Conservation (phyloP, 129 eudicot species). For the Glebionis coronaria region DNA sequence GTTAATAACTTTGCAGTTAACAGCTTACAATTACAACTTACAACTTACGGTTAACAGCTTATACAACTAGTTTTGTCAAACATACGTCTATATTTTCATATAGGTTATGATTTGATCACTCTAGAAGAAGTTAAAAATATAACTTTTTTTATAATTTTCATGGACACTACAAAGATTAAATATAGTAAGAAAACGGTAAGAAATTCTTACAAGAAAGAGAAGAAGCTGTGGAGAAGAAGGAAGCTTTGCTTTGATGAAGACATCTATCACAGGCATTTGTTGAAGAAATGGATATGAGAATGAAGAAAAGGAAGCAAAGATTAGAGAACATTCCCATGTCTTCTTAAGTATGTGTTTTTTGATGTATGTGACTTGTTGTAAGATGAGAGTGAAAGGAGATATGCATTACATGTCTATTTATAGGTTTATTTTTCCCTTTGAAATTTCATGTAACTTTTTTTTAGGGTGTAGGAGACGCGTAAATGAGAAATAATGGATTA, state of each 20-base stretch:
- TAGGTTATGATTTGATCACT: conserved; percentile 10
- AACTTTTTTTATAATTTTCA: neutral
- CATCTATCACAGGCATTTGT: conserved; percentile 64
- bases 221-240: conserved; percentile 54
- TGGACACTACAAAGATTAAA: neutral
- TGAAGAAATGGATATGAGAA: conserved; percentile 39
- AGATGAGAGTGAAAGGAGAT: neutral
- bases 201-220: conserved; percentile 61
- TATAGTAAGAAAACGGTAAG: neutral
- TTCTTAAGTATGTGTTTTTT: neutral
- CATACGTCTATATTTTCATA: neutral
- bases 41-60: too few species aligned
- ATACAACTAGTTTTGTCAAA: too few species aligned
- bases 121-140: too few species aligned
- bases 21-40: too few species aligned
- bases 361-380: neutral
- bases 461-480: conserved; percentile 17
- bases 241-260: conserved; percentile 58
- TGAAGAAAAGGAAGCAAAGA: conserved; percentile 19
- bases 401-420: conserved; percentile 26
- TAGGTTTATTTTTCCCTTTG: conserved; percentile 6
- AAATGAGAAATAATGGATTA: conserved; percentile 22
- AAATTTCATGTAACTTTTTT: neutral
- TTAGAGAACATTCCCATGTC: conserved; percentile 27
- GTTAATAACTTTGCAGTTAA: too few species aligned